Evolutionary conservation across 176 grass and related monocot species (phyloP).

Genomic region (Chrysopogon serrulatus): DNA sequence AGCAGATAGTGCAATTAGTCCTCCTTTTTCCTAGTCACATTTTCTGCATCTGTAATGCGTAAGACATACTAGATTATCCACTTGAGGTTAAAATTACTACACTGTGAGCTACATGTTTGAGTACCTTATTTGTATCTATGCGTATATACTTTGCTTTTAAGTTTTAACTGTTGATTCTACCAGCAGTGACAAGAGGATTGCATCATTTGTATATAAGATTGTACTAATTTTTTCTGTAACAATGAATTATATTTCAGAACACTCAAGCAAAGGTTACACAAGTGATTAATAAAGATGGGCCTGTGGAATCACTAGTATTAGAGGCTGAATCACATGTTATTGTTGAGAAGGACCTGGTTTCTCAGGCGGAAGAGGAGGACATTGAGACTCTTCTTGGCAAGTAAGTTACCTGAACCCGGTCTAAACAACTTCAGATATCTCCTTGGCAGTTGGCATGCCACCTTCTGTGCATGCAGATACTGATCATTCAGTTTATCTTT

Average conservation of each 20-base stretch:
- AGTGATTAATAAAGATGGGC: slow-evolving; percentile 41
- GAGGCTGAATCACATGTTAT: slow-evolving; percentile 51
- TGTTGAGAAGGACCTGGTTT: slow-evolving; percentile 77
- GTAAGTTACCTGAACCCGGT: slow-evolving; percentile 34
- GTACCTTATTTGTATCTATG: not conserved
- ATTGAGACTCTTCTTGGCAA: slow-evolving; percentile 75
- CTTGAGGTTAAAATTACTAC: not conserved
- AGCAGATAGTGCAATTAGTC: not conserved
- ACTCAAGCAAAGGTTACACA: slow-evolving; percentile 51
- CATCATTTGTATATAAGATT: not conserved
- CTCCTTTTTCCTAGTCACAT: not conserved
- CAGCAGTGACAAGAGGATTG: not conserved
- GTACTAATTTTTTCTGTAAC: not conserved
- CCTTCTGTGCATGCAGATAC: not conserved
- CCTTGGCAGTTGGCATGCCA: slow-evolving; percentile 28
- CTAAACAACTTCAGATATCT: not conserved
- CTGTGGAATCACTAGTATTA: slow-evolving; percentile 31
- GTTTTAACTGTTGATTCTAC: not conserved
- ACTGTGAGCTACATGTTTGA: not conserved
- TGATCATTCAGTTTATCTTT: not conserved
- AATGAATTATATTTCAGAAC: slow-evolving; percentile 33
- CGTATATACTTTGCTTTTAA: not conserved
- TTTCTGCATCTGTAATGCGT: not conserved
- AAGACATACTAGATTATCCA: not conserved
- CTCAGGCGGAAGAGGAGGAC: slow-evolving; percentile 87